Evolutionary conservation across 495 filamentous ascomycete species (phyloP).

Genomic region (Letharia columbiana): DNA sequence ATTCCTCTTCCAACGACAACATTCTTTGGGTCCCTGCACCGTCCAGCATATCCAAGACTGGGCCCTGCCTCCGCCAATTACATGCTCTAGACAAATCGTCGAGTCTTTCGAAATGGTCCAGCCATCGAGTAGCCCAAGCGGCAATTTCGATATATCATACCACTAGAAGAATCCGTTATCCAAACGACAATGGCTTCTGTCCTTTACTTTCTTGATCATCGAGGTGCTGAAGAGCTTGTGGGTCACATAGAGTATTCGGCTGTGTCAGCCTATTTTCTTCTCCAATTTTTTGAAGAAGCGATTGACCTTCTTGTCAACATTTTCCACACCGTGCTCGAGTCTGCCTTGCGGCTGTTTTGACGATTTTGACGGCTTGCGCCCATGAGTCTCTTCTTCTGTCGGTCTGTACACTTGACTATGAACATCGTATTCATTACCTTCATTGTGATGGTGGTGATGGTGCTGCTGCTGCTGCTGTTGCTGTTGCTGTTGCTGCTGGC

Average conservation of each 20-base stretch:
- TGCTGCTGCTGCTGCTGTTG: conserved; percentile 29
- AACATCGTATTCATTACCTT: conserved; percentile 50
- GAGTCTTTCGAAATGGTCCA: background rate
- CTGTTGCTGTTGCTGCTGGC: conserved; percentile 32
- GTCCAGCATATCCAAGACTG: background rate
- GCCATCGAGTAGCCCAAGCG: background rate
- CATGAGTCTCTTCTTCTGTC: conserved; percentile 53
- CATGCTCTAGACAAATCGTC: background rate
- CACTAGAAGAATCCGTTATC: no score
- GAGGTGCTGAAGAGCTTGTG: background rate
- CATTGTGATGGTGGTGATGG: conserved; percentile 30
- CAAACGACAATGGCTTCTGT: background rate
- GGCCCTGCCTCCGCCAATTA: background rate
- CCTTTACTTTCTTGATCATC: background rate
- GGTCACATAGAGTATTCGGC: background rate
- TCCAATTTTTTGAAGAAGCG: conserved; percentile 82
- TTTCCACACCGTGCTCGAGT: conserved; percentile 59
- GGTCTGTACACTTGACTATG: conserved; percentile 74
- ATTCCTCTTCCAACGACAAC: background rate
- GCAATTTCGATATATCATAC: background rate
- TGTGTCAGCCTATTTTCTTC: conserved; percentile 57
- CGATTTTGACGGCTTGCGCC: conserved; percentile 45
- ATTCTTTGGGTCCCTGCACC: background rate
- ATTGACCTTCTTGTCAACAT: conserved; percentile 69
- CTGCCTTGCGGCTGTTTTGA: conserved; percentile 41